Evolutionary conservation across 2,329 filamentous ascomycete species (phyloP).

Genomic region (Trichoderma sp.): DNA sequence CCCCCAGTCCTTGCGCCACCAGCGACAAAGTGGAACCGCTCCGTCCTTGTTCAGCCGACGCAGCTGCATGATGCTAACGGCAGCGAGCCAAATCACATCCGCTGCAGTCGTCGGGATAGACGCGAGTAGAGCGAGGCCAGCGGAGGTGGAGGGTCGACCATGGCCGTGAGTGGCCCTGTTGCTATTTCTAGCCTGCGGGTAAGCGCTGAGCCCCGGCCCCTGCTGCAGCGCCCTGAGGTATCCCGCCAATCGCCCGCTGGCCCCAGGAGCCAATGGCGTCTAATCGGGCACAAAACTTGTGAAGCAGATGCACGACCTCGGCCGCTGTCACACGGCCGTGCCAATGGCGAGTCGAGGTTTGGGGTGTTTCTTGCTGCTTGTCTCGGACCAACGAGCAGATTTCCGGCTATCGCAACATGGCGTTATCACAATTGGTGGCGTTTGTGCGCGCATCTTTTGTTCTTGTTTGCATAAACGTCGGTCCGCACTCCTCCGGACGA

Average conservation of each 20-base stretch:
- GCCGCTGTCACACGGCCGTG: conserved; percentile 1
- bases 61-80: neutral
- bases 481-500: neutral
- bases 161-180: conserved; percentile 14
- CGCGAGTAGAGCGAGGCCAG: neutral
- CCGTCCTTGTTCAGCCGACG: conserved; percentile 3
- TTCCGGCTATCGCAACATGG: neutral
- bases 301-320: neutral
- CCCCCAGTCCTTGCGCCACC: neutral
- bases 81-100: neutral
- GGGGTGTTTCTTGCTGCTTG: neutral
- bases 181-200: conserved; percentile 18
- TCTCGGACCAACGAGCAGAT: neutral
- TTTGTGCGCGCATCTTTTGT: neutral
- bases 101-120: neutral
- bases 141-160: conserved; percentile 9
- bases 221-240: conserved; percentile 1
- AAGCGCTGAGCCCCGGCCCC: conserved; percentile 17
- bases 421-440: conserved; percentile 5
- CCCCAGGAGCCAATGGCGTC: neutral
- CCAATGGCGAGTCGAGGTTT: neutral
- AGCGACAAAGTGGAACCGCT: neutral
- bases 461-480: neutral
- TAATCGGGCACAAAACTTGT: neutral
- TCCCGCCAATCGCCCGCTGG: conserved; percentile 1